Evolutionary conservation across 2,329 filamentous ascomycete genomes (phyloP).

Genomic region (Trichoderma sp.): DNA sequence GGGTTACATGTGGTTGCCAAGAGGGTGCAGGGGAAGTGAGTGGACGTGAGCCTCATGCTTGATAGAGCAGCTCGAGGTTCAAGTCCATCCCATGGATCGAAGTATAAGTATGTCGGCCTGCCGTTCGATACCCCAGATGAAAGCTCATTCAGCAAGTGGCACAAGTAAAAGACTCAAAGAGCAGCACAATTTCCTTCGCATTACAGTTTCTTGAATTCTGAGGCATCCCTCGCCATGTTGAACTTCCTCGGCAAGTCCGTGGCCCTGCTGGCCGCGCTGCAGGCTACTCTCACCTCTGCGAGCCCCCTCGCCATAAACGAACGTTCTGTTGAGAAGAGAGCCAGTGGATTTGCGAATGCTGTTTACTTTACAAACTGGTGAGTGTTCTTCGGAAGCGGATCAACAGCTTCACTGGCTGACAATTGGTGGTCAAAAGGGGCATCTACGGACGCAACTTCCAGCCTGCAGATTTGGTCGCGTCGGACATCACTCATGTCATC

Average conservation of each 20-base stretch:
- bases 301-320: conserved; percentile 28
- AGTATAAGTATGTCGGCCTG: conserved; percentile 10
- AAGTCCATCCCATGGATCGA: conserved; percentile 9
- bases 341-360: conserved; percentile 41
- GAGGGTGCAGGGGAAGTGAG: conserved; percentile 6
- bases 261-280: conserved; percentile 36
- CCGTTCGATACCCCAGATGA: neutral
- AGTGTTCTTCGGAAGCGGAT: conserved; percentile 13
- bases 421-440: conserved; percentile 50
- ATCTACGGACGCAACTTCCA: conserved; percentile 77
- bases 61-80: neutral
- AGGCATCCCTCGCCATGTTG: conserved; percentile 21
- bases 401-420: neutral
- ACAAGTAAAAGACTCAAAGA: neutral
- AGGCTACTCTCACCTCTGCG: conserved; percentile 33
- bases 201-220: neutral
- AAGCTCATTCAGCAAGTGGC: conserved; percentile 2
- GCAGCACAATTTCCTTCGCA: neutral
- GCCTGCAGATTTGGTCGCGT: conserved; percentile 68
- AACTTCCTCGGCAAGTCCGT: conserved; percentile 35
- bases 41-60: neutral
- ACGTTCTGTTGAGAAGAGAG: conserved; percentile 31
- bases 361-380: conserved; percentile 56
- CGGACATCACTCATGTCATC: conserved; percentile 74
- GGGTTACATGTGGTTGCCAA: conserved; percentile 17